Evolutionary conservation across 306 rosid genomes (phyloP).

Genomic region (Cucurbita moschata): DNA sequence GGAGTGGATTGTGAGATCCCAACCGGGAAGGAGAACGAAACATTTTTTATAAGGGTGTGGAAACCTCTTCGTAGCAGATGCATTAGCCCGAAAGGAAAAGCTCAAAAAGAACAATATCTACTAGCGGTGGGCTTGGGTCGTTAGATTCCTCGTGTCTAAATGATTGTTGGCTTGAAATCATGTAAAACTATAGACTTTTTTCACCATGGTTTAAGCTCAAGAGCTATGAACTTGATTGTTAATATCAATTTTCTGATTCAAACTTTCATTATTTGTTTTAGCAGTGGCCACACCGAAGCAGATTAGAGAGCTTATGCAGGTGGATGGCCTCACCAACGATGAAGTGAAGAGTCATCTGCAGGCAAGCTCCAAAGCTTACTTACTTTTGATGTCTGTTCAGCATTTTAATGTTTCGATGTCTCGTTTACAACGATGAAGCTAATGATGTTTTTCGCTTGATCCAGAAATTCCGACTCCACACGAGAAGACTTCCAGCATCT

Average conservation of each 20-base stretch:
- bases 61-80: too few species aligned
- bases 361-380: conserved; percentile 25
- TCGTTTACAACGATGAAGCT: not conserved
- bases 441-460: conserved; percentile 3
- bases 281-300: conserved; percentile 97
- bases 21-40: too few species aligned
- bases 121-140: too few species aligned
- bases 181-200: not conserved
- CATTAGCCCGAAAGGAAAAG: too few species aligned
- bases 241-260: not conserved
- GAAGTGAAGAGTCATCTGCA: conserved; percentile 99
- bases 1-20: too few species aligned
- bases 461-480: conserved; percentile 93
- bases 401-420: not conserved
- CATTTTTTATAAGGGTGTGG: too few species aligned
- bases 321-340: conserved; percentile 94
- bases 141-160: not conserved
- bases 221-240: not conserved
- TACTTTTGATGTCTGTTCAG: not conserved
- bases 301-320: conserved; percentile 97
- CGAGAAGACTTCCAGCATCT: conserved; percentile 45
- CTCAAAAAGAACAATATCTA: too few species aligned
- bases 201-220: not conserved
- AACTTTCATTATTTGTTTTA: not conserved
- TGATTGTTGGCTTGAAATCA: not conserved